Percentiles rank a stretch among this genome's conserved stretches.
Evolutionary conservation across 2,329 filamentous ascomycete genomes (phyloP).

Genomic region (Didymella sp.): DNA sequence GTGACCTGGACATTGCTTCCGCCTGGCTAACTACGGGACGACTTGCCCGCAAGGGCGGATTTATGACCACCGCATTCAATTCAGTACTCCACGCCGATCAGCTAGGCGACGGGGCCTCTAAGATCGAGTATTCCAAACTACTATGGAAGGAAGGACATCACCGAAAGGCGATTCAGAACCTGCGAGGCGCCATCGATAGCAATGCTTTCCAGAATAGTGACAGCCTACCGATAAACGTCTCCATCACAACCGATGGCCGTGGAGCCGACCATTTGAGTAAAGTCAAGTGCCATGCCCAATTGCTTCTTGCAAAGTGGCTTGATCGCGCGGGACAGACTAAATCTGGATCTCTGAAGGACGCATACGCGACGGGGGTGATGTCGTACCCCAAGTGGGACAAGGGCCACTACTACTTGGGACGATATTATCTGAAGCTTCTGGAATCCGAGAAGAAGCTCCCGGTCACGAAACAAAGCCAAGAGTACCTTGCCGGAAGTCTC

Average conservation of each 20-base stretch:
- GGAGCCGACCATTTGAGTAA: slow-evolving; percentile 59
- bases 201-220: slow-evolving; percentile 71
- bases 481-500: slow-evolving; percentile 75
- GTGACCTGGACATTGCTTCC: slow-evolving; percentile 76
- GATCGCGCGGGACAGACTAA: slow-evolving; percentile 94
- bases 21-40: slow-evolving; percentile 86
- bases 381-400: slow-evolving; percentile 83
- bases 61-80: slow-evolving; percentile 87
- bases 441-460: slow-evolving; percentile 85
- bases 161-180: slow-evolving; percentile 89
- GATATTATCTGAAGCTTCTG: slow-evolving; percentile 95
- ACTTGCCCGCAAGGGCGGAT: slow-evolving; percentile 84
- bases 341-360: slow-evolving; percentile 72
- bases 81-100: slow-evolving; percentile 88
- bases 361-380: slow-evolving; percentile 80
- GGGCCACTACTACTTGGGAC: slow-evolving; percentile 94
- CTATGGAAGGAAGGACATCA: slow-evolving; percentile 94
- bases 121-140: slow-evolving; percentile 91
- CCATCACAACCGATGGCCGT: slow-evolving; percentile 49
- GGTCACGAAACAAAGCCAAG: slow-evolving; percentile 69
- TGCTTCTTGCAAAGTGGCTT: slow-evolving; percentile 95
- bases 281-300: slow-evolving; percentile 77
- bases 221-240: slow-evolving; percentile 44
- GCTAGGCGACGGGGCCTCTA: slow-evolving; percentile 83
- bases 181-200: slow-evolving; percentile 83